These are phyloP conservation scores for Peziza echinospora DNA, from an alignment of 495 filamentous ascomycete genomes.

Conservation along the genomic window DNA sequence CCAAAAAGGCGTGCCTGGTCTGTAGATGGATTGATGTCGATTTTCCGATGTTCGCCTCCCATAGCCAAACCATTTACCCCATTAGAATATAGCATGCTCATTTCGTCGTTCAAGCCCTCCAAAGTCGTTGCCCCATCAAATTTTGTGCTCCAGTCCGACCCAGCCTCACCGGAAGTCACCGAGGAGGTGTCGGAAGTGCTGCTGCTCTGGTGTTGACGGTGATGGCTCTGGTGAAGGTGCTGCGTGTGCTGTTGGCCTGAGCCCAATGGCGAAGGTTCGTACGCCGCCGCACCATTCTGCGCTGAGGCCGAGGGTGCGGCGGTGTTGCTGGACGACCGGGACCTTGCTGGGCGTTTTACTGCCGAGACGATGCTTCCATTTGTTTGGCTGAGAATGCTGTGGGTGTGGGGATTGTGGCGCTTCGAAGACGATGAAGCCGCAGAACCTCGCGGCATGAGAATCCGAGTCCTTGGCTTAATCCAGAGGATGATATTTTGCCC, in stretches of 20 bases:
- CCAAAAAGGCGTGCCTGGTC: conserved; percentile 5
- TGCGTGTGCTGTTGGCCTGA: conserved; percentile 1
- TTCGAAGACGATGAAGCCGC: conserved; percentile 15
- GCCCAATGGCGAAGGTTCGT: conserved; percentile 6
- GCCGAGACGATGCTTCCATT: neutral
- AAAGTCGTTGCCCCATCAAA: conserved; percentile 9
- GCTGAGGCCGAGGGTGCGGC: conserved; percentile 14
- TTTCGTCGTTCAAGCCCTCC: conserved; percentile 12
- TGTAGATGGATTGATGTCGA: conserved; percentile 16
- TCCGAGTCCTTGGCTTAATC: neutral
- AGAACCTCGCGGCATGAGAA: conserved; percentile 19
- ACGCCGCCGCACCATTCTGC: conserved; percentile 6
- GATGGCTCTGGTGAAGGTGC: conserved; percentile 1
- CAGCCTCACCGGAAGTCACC: conserved; percentile 8
- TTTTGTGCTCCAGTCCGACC: conserved; percentile 13
- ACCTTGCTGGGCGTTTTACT: conserved; percentile 14
- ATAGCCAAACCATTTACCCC: conserved; percentile 10
- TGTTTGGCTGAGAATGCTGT: neutral
- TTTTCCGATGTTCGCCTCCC: conserved; percentile 16
- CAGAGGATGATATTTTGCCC: neutral
- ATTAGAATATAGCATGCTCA: conserved; percentile 9
- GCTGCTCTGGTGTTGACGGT: conserved; percentile 9
- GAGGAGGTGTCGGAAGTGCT: conserved; percentile 10
- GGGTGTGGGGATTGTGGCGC: neutral
- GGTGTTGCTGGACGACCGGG: conserved; percentile 11